Conservation (phyloP, 345 rosid genomes). For the Eucalyptus melliodora region DNA sequence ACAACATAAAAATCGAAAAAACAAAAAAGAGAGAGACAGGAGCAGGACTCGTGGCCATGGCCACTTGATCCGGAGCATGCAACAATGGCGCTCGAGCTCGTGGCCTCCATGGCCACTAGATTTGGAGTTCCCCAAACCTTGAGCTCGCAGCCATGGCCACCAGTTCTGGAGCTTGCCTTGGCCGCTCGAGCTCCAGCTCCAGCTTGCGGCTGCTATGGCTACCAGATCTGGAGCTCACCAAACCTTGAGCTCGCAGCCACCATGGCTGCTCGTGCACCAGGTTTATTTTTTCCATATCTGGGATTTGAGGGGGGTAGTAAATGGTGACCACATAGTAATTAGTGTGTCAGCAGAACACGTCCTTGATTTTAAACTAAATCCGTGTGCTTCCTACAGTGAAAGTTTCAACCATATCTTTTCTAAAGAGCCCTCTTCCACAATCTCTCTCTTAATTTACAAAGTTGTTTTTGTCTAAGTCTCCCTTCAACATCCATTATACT, state of each 20-base stretch:
- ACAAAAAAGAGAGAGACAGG: not conserved
- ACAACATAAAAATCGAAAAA: not conserved
- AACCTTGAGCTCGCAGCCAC: not conserved
- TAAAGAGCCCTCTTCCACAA: not conserved
- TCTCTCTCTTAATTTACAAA: not conserved
- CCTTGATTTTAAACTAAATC: not conserved
- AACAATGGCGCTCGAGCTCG: not conserved
- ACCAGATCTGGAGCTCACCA: not conserved
- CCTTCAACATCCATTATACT: not conserved
- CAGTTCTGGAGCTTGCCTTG: not conserved
- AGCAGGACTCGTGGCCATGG: not conserved
- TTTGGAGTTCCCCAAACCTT: not conserved
- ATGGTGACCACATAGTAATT: not conserved
- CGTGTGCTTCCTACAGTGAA: not conserved
- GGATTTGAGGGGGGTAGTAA: not conserved
- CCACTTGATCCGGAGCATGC: not conserved
- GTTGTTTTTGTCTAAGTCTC: not conserved
- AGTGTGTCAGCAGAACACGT: not conserved
- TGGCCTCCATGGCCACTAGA: not conserved
- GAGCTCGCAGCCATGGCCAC: not conserved
- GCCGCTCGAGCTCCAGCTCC: accelerated
- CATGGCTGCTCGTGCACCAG: not conserved
- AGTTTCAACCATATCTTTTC: not conserved
- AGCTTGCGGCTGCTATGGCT: not conserved
- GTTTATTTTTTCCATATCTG: not conserved